phyloP scores from a whole-genome alignment of 805 yeast species.

The Starmerella powellii region DNA sequence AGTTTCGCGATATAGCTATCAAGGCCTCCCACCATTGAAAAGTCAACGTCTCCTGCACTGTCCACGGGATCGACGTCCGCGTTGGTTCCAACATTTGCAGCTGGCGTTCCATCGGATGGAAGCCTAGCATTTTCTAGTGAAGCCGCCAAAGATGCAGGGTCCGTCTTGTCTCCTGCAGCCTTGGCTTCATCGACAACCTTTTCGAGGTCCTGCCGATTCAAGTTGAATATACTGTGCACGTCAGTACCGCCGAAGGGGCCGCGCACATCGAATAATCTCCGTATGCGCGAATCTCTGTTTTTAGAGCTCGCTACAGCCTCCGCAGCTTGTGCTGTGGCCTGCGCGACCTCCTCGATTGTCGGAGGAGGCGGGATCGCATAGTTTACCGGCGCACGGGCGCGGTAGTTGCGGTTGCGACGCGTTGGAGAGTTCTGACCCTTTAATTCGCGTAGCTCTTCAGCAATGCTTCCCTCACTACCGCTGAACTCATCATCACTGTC shows the following conservation, averaged over 20 bases:
- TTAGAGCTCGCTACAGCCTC: constrained; percentile 1
- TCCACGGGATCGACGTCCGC: constrained; percentile 66
- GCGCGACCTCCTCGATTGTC: constrained; percentile 20
- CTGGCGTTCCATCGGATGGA: constrained; percentile 26
- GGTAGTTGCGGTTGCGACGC: constrained; percentile 15
- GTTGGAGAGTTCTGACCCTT: constrained; percentile 12
- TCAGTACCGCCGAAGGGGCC: constrained; percentile 99
- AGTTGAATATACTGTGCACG: constrained; percentile 57
- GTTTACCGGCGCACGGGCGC: constrained; percentile 22
- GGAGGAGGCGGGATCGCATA: constrained; percentile 25
- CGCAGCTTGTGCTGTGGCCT: constrained; percentile 11
- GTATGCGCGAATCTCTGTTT: constrained; percentile 25
- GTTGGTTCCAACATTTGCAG: constrained; percentile 17
- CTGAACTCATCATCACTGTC: constrained; percentile 14
- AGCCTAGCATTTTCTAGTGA: constrained; percentile 18
- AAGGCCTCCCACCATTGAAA: constrained; percentile 79
- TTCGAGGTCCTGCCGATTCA: constrained; percentile 14
- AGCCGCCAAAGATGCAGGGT: too few relatives aligned
- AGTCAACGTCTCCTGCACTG: constrained; percentile 73
- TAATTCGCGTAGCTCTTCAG: constrained; percentile 21
- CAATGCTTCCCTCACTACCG: constrained; percentile 17
- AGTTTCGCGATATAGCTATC: constrained; percentile 81
- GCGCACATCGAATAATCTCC: constrained; percentile 79
- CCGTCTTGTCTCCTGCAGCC: too few relatives aligned
- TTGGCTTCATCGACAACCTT: background rate